Conservation (phyloP, 2,329 filamentous ascomycete genomes). For the Trichoderma cornu-damae region DNA sequence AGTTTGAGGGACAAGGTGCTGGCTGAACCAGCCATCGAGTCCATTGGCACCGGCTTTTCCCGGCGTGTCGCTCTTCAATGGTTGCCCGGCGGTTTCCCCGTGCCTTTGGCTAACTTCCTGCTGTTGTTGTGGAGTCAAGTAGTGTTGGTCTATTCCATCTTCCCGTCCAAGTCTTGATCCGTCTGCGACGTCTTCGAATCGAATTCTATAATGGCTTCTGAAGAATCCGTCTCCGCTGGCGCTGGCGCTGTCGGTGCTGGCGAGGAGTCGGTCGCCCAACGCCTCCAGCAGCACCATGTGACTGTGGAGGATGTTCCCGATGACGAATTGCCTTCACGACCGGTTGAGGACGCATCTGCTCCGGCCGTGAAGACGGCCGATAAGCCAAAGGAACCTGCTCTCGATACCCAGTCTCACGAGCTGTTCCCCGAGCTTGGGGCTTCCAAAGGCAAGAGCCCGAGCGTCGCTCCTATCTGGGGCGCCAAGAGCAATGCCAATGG, state of each 20-base stretch:
- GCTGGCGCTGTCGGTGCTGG: conserved; percentile 33
- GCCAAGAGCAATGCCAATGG: conserved; percentile 59
- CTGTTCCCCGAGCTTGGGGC: conserved; percentile 86
- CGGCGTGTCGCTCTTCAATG: not conserved
- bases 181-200: not conserved
- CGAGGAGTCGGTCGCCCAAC: conserved; percentile 53
- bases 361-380: conserved; percentile 56
- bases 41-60: not conserved
- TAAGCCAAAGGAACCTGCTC: conserved; percentile 58
- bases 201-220: conserved; percentile 39
- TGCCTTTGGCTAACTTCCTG: not conserved
- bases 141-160: not conserved
- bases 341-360: conserved; percentile 43
- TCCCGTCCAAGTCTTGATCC: not conserved
- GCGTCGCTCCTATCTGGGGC: conserved; percentile 71
- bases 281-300: conserved; percentile 58
- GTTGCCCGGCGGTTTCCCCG: not conserved
- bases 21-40: not conserved
- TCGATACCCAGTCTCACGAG: conserved; percentile 86
- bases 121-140: not conserved
- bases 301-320: conserved; percentile 78
- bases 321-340: conserved; percentile 63
- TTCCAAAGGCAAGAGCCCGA: conserved; percentile 60
- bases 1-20: not conserved
- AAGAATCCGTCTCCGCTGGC: conserved; percentile 29